Conservation (phyloP, 2,329 filamentous ascomycete species). For the Trichoderma sp. region DNA sequence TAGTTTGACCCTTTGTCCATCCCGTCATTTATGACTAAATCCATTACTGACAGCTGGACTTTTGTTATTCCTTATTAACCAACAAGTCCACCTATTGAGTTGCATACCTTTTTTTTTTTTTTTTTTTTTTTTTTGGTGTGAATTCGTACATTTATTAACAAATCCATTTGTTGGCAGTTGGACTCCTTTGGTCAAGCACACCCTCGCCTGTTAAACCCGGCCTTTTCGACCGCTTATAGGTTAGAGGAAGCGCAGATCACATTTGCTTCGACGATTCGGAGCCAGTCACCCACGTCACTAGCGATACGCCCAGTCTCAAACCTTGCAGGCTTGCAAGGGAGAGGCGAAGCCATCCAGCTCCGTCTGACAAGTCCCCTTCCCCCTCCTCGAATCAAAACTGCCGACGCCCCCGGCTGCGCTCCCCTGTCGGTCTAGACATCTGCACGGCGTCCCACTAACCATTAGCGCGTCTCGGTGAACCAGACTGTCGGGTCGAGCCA, state of each 20-base stretch:
- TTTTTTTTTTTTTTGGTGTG: too few relatives aligned
- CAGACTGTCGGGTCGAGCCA: slow-evolving; percentile 30
- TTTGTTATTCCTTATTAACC: not conserved
- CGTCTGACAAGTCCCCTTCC: slow-evolving; percentile 19
- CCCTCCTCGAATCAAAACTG: slow-evolving; percentile 15
- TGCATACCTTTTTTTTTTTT: not conserved
- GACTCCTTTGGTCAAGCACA: not conserved
- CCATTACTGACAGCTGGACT: not conserved
- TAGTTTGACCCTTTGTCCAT: too few relatives aligned
- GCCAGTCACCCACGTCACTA: not conserved
- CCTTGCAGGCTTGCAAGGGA: not conserved
- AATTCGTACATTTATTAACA: not conserved
- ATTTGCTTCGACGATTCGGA: slow-evolving; percentile 1
- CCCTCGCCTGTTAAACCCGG: not conserved
- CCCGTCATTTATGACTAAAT: not conserved
- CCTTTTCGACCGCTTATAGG: not conserved
- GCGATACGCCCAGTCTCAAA: slow-evolving; percentile 3
- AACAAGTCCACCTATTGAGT: not conserved
- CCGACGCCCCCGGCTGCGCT: slow-evolving; percentile 5
- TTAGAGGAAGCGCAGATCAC: slow-evolving; percentile 1
- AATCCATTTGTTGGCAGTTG: not conserved
- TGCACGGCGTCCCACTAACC: slow-evolving; percentile 23
- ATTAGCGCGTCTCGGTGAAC: slow-evolving; percentile 28
- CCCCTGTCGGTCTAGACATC: slow-evolving; percentile 23
- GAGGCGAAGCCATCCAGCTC: slow-evolving; percentile 12